Evolutionary conservation across 768 basidiomycete genomes (phyloP), one percentile per base, ranked within the genome.

Genomic region (Tephrocybe sp.): DNA sequence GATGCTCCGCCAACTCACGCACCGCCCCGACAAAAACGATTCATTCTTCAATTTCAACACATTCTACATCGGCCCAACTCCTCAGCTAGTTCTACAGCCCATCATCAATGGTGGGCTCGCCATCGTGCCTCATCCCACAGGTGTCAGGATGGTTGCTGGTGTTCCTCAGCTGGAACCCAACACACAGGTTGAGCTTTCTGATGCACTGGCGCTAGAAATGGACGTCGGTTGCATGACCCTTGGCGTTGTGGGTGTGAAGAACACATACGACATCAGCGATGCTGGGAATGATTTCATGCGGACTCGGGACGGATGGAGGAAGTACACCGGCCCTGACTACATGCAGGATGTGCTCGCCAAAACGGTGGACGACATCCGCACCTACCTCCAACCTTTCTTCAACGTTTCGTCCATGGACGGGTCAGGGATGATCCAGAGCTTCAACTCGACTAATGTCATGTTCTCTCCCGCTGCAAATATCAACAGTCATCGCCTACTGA

Each of bases 161-260:
- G 58, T 55, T 17, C 63, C 63, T 1, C 23, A 59, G n/a, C 46
- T 62, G 11, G 2, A 21, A 2, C 33, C 45, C 6, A 39, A 57
- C 28, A 51, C 56, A 18, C 44, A 30, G 17, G 56, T 61, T 7
- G 39, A 43, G 17, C 47, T 65, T 15, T 46, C 51, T 5, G 54
- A 62, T 24, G 50, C 62, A 1, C 33, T 65, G 32, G 51, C 55
- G 2, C 20, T 63, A 30, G 60, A 63, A 28, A 51, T 55, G 18
- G 58, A 62, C 12, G 54, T 61, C 0, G 58, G 56, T 9, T 62
- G 62, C 32, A 58, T 65, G 48, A 33, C 38, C 12, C 42, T 55
- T 4, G 59, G 61, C 18, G 37, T 57, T 17, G 37, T 42, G 5
- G 18, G n/a, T 42, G 1, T 12, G 1, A 32, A 50, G 15, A 8